Evolutionary conservation across 768 basidiomycete species (phyloP), one percentile per base, ranked within the genome.

Genomic region (Tricholoma saponaceum): DNA sequence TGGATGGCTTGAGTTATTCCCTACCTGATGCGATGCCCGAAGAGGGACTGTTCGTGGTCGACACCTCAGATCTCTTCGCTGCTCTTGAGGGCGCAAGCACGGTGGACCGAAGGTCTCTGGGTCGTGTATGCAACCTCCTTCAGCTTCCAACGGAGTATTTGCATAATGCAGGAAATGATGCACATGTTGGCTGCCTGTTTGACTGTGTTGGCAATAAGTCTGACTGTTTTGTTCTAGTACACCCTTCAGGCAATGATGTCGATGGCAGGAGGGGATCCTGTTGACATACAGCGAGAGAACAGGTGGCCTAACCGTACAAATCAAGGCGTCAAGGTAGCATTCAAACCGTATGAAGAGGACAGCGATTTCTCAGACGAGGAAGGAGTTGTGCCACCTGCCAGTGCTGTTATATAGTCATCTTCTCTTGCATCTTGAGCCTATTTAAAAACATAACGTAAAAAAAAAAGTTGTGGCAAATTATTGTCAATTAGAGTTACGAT

Each of bases 111-210:
- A 72, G 81, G 49, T 72, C 76, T 1, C 79, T 95, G 20, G 81
- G 81, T 59, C 80, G 83, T 37, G 78, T 85, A 28, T 89, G 87
- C 69, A 72, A 74, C 47, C 81, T 85, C 52, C 77, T 95, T 20
- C 80, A 83, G 51, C 76, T 92, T 51, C 60, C 72, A 0, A 80
- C 82, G 0, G 61, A 76, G 32, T 74, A 78, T 62, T 61, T 89
- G 57, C 93, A 93, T 76, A 95, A 95, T 65, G 91, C 90, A 1
- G 92, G 91, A 0, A 94, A 93, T 65, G 90, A 94, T 68, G 91
- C 92, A 1, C 79, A 87, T 67, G 92, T 92, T 63, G 41, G 85
- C 72, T n/a, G 26, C 46, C 18, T 16, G 30, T 37, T 35, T 43
- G 14, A n/a, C 23, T 33, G 7, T 23, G 18, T 5, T 32, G 33